A percentile compares a stretch with the other conserved stretches of the same genome.
These are phyloP conservation scores for Chaetomidium leptoderma DNA, from an alignment of 495 filamentous ascomycete genomes.

Conservation along the genomic window DNA sequence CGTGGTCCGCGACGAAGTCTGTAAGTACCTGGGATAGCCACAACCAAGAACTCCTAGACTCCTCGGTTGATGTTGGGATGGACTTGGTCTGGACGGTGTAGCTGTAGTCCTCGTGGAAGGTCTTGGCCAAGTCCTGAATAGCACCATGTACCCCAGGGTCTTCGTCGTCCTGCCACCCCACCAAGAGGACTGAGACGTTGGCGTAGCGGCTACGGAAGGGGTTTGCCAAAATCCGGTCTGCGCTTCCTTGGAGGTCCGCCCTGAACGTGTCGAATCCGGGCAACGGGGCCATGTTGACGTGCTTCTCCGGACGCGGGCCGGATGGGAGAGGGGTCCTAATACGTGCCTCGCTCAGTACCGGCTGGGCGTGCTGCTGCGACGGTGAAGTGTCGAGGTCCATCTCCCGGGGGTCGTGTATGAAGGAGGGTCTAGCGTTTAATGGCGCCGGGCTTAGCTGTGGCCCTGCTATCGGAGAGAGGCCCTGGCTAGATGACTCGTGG, in stretches of 20 bases:
- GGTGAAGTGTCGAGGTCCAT: slow-evolving; percentile 34
- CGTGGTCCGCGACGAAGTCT: slow-evolving; percentile 42
- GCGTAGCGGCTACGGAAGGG: slow-evolving; percentile 43
- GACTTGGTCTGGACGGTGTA: slow-evolving; percentile 39
- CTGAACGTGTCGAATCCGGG: slow-evolving; percentile 40
- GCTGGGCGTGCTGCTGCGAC: slow-evolving; percentile 30
- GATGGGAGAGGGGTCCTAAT: slow-evolving; percentile 47
- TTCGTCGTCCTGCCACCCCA: slow-evolving; percentile 47
- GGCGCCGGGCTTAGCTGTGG: slow-evolving; percentile 42
- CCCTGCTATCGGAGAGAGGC: slow-evolving; percentile 35
- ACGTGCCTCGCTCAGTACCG: slow-evolving; percentile 39
- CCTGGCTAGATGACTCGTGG: slow-evolving; percentile 37
- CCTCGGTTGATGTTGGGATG: slow-evolving; percentile 41
- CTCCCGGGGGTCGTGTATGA: slow-evolving; percentile 42
- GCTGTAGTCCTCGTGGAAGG: slow-evolving; percentile 42
- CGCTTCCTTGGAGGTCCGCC: slow-evolving; percentile 39
- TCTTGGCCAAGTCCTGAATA: slow-evolving; percentile 38
- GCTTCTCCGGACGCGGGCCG: slow-evolving; percentile 43
- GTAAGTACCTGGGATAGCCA: slow-evolving; percentile 42
- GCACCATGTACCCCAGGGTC: slow-evolving; percentile 31
- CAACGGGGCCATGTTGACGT: slow-evolving; percentile 29
- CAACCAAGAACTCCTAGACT: slow-evolving; percentile 38
- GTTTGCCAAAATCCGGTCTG: slow-evolving; percentile 38
- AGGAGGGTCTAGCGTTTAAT: slow-evolving; percentile 30
- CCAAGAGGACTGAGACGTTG: slow-evolving; percentile 40